phyloP scores from a whole-genome alignment of 2,329 filamentous ascomycete genomes.

The Curvularia verruculosa region DNA sequence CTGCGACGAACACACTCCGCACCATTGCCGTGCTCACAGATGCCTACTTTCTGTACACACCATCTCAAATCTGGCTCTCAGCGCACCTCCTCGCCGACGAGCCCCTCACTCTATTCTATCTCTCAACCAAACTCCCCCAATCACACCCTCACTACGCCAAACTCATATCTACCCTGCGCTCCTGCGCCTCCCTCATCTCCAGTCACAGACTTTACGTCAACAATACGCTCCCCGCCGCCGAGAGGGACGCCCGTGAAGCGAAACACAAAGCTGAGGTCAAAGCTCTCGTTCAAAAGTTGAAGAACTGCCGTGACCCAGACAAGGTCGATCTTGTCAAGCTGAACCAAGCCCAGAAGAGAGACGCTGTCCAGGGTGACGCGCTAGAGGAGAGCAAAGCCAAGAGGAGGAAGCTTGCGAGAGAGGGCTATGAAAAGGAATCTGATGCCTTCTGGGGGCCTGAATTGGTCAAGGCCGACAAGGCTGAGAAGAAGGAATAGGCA shows the following conservation, averaged over 20 bases:
- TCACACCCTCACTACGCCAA: constrained; percentile 37
- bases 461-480: constrained; percentile 25
- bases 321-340: constrained; percentile 73
- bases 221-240: constrained; percentile 22
- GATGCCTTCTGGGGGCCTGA: constrained; percentile 56
- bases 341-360: constrained; percentile 65
- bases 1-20: constrained; percentile 61
- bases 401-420: constrained; percentile 53
- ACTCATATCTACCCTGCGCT: constrained; percentile 47
- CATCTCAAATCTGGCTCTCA: constrained; percentile 90
- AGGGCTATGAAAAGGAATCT: constrained; percentile 52
- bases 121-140: constrained; percentile 52
- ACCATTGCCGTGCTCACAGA: constrained; percentile 86
- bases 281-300: constrained; percentile 69
- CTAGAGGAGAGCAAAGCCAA: constrained; percentile 53
- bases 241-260: constrained; percentile 43
- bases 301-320: constrained; percentile 74
- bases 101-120: constrained; percentile 60
- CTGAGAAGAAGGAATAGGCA: constrained; percentile 5
- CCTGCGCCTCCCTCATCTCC: constrained; percentile 51
- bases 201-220: constrained; percentile 33
- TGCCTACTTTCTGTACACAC: constrained; percentile 95
- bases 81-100: constrained; percentile 77
- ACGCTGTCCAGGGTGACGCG: constrained; percentile 43
- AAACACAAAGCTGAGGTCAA: constrained; percentile 59